Evolutionary conservation across 2,329 filamentous ascomycete genomes (phyloP).

Genomic region (Phyllosticta capitalensis): DNA sequence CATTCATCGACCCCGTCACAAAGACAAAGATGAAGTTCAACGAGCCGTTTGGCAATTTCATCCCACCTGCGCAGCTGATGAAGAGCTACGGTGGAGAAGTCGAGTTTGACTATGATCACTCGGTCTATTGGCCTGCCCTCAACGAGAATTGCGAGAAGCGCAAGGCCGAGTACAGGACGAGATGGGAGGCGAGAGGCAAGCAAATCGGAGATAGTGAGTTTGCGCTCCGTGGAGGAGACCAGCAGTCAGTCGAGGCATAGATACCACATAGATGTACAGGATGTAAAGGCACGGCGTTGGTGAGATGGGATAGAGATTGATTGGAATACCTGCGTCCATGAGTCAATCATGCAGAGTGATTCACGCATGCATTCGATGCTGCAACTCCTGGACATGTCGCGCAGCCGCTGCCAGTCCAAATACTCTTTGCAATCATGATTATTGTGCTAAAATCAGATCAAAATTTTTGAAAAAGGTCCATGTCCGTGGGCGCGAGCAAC

Average conservation of each 20-base stretch:
- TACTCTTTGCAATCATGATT: not conserved
- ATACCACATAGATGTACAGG: not conserved
- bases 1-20: slow-evolving; percentile 93
- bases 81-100: slow-evolving; percentile 68
- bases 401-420: too few species aligned
- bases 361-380: not conserved
- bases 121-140: slow-evolving; percentile 79
- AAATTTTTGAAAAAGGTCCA: not conserved
- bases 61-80: slow-evolving; percentile 76
- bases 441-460: not conserved
- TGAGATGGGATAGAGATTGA: not conserved
- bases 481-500: not conserved
- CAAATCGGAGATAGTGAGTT: slow-evolving; percentile 77
- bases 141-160: slow-evolving; percentile 59
- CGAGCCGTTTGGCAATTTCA: slow-evolving; percentile 74
- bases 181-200: slow-evolving; percentile 76
- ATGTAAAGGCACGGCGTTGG: not conserved
- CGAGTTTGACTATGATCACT: slow-evolving; percentile 86
- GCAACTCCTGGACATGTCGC: not conserved
- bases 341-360: not conserved
- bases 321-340: not conserved
- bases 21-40: slow-evolving; percentile 96
- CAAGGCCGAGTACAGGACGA: slow-evolving; percentile 50
- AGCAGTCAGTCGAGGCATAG: slow-evolving; percentile 10
- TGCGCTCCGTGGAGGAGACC: slow-evolving; percentile 66